Evolutionary conservation across 345 rosid genomes (phyloP), one percentile per base, ranked within the genome.

Genomic region (Dipteronia sinensis): DNA sequence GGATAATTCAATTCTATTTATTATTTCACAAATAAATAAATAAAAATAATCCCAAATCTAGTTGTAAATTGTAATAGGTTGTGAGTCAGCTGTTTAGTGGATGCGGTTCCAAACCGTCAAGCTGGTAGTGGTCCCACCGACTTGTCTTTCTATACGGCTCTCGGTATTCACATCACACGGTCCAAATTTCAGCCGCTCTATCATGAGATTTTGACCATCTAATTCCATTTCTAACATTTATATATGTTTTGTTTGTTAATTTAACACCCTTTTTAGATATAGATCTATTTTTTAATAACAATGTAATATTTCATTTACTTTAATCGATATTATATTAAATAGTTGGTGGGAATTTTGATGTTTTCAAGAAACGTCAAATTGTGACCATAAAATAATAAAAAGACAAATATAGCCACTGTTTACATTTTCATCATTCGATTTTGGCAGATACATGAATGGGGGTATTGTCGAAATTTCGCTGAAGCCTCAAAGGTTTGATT

Each of bases 151-250:
- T 27, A 51, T 70, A 47, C 82, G 79, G 65, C 80, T 77, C 78
- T 76, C 59, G 47, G 64, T 47, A 44, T 79, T 76, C 79, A 79
- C 65, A 66, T 80, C 82, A 34, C 12, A 67, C 83, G 87, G 72
- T 74, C 69, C 69, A 69, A 79, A 76, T 64, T 20, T 65, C 12
- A 64, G 6, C 72, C 51, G 7, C 25, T 31, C 7, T 53, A 12
- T 65, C 47, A 62, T 73, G 67, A 62, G 4, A 47, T 78, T 74
- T 80, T 83, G 79, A 80, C 86, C 81, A 4, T 73, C 73, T 1
- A 6, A 25, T 74, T 75, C 11, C 20, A 4, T 20, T 76, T 62
- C 56, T 23, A 75, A 65, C 29, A 7, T 42, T 1, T 15, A 20
- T 59, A 72, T 67, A 67, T 27, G 23, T 38, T 40, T 75, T 23